Base-by-base conservation (phyloP, 1,284 basidiomycete species). In the Trichosporon sp. region DNA sequence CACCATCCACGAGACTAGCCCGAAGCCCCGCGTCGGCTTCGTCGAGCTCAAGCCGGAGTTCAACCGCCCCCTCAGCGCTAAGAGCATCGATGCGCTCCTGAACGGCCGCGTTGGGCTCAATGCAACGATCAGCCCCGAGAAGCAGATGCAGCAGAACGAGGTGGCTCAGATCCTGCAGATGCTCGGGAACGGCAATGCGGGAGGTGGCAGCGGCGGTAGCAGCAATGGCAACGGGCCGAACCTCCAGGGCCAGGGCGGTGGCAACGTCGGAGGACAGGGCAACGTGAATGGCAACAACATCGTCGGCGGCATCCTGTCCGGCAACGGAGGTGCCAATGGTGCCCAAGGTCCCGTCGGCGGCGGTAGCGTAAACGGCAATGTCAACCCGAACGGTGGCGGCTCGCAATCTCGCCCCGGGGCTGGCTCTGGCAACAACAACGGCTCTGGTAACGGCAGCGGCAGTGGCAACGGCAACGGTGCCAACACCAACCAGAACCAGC, bases 21-120 rank as follows among this genome's bases (percentile, higher is more conserved):
- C 82, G 0, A n/a, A n/a, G n/a, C 65, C 81, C 1, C 76, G 80
- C 0, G 78, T 83, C 52, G 82, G 82, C 4, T 83, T 83, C 64
- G 82, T 82, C 32, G 33, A 21, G 13, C 32, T 58, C 34, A 58
- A 58, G 56, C 33, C 33, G 3, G 56, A 58, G 56, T 58, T 25
- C 34, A 58, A 58, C 34, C 25, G 23, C 13, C 46, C 46, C 11
- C 46, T 52, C 7, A 7, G 10, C 23, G 25, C 13, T 10, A 4
- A 14, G 25, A 52, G 46, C 25, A 16, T 52, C n/a, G 29, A 52
- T 4, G 27, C 23, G 4, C 46, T 52, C 11, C 25, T 52, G 13
- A 27, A 52, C 25, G 46, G 46, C 5, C 46, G 23, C 9, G 46
- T 27, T 19, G 46, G 46, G 5, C 23, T 27, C 11, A 27, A 16